These are phyloP conservation scores for Phaffia australis DNA, from an alignment of 768 basidiomycete genomes.

Conservation along the genomic window DNA sequence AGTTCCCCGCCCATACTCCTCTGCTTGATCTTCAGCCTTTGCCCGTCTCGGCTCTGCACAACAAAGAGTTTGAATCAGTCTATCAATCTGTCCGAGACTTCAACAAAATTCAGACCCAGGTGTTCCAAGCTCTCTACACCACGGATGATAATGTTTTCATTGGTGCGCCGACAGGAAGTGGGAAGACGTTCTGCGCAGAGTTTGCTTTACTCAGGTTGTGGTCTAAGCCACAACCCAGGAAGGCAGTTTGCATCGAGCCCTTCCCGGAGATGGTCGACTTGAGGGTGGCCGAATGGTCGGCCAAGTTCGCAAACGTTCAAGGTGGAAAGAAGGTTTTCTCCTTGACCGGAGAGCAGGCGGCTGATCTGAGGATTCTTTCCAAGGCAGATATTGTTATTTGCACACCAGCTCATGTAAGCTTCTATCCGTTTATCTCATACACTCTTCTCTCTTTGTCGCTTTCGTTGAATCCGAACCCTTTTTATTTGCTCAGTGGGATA, in stretches of 20 bases:
- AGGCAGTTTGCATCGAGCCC: constrained; percentile 91
- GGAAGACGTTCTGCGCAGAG: constrained; percentile 95
- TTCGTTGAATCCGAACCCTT: not conserved
- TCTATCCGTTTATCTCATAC: constrained; percentile 11
- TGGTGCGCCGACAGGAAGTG: constrained; percentile 90
- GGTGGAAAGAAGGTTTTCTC: constrained; percentile 90
- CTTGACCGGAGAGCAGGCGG: constrained; percentile 85
- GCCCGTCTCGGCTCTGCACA: constrained; percentile 81
- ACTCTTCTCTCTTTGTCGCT: not conserved
- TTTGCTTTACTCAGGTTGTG: constrained; percentile 90
- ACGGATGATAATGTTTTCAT: constrained; percentile 95
- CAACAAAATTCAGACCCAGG: constrained; percentile 99
- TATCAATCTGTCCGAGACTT: constrained; percentile 75
- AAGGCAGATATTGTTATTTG: constrained; percentile 85
- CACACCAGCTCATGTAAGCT: constrained; percentile 72
- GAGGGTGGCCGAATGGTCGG: constrained; percentile 75
- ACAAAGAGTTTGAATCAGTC: constrained; percentile 79
- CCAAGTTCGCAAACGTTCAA: constrained; percentile 69
- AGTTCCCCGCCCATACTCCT: constrained; percentile 84
- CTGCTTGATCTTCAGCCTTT: constrained; percentile 86
- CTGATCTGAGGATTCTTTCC: constrained; percentile 77
- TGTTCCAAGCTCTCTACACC: constrained; percentile 94
- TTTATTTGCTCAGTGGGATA: constrained; percentile 64
- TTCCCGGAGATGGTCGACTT: constrained; percentile 96
- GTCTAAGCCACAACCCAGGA: constrained; percentile 68